Conservation (phyloP, 305 asterid genomes). For the Ilex paraguariensis region DNA sequence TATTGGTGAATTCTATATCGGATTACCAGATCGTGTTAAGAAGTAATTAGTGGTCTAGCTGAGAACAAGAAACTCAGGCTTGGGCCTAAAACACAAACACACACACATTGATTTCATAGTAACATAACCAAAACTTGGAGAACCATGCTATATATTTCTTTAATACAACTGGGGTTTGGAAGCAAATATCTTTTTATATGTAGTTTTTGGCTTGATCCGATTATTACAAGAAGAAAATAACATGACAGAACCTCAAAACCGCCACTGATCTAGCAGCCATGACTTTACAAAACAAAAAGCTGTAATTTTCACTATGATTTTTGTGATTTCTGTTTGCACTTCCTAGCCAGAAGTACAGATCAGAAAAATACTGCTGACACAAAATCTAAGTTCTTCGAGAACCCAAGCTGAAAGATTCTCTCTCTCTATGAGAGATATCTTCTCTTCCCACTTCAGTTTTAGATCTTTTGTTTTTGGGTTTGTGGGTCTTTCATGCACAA, state of each 20-base stretch:
- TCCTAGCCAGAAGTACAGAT: conserved; percentile 9
- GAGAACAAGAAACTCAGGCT: too few relatives aligned
- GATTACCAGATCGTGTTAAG: too few relatives aligned
- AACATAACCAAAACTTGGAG: neutral
- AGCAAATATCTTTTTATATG: neutral
- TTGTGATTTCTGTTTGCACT: conserved; percentile 12
- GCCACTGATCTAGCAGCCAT: neutral
- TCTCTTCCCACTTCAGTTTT: neutral
- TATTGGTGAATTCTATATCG: too few relatives aligned
- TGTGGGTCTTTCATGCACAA: conserved; percentile 25
- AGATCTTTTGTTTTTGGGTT: neutral
- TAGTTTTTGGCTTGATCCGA: neutral
- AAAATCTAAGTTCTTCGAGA: conserved; percentile 27
- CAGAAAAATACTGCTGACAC: conserved; percentile 8
- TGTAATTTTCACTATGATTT: neutral
- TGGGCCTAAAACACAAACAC: too few relatives aligned
- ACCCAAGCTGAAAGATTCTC: conserved; percentile 29
- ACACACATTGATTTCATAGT: too few relatives aligned
- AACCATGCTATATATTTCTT: neutral
- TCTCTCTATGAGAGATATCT: neutral
- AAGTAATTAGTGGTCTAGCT: too few relatives aligned
- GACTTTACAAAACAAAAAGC: neutral
- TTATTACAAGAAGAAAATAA: neutral
- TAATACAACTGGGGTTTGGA: neutral
- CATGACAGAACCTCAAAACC: neutral